phyloP scores from a whole-genome alignment of 2,329 filamentous ascomycete genomes.

The Penicillium sp. region DNA sequence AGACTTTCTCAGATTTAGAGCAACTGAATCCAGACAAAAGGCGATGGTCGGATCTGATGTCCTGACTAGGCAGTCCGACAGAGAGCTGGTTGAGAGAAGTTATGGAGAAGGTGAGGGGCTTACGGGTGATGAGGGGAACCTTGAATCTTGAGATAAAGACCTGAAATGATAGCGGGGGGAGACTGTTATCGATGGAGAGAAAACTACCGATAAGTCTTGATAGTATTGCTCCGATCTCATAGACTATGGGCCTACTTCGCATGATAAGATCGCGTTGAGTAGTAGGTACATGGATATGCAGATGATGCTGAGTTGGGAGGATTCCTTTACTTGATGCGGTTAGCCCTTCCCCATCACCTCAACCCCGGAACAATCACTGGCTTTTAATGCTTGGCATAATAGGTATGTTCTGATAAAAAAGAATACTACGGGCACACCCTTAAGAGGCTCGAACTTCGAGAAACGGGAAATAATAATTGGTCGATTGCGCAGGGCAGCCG shows the following conservation, averaged over 20 bases:
- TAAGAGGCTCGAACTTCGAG: too few relatives aligned
- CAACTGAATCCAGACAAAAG: neutral
- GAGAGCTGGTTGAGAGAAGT: neutral
- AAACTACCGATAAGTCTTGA: neutral
- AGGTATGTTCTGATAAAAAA: too few relatives aligned
- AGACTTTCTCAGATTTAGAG: neutral
- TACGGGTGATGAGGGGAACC: constrained; percentile 12
- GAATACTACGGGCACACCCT: too few relatives aligned
- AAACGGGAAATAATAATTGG: too few relatives aligned
- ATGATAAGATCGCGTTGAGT: neutral
- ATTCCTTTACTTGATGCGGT: constrained; percentile 14
- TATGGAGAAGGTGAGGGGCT: neutral
- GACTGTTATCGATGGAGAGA: neutral
- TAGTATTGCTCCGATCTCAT: neutral
- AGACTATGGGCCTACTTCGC: neutral
- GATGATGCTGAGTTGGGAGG: neutral
- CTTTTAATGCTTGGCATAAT: neutral
- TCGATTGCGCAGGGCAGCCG: too few relatives aligned
- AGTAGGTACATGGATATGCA: neutral
- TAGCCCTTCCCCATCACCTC: constrained; percentile 6
- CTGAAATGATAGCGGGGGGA: neutral
- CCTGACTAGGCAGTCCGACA: constrained; percentile 13
- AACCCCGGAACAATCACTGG: neutral
- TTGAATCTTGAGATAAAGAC: constrained; percentile 1
- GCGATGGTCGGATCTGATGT: constrained; percentile 13